Base-by-base conservation (phyloP, 1,139 yeast genomes). In the Suhomyces atakaporum region DNA sequence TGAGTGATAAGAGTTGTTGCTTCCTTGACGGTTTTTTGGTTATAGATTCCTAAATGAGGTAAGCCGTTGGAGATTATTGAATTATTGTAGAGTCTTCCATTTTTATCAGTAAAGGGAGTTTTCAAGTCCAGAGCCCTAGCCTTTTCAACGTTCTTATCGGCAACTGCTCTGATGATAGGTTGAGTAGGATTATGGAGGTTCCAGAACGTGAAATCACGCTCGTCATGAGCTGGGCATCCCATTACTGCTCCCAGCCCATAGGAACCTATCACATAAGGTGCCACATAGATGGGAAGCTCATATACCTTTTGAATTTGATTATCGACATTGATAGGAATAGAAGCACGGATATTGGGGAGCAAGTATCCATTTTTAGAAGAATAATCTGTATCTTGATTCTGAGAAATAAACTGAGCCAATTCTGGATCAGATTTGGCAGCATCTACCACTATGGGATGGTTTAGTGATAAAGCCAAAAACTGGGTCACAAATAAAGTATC, bases 141-240 rank as follows among this genome's bases (percentile, higher is more conserved):
- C 20, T 18, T 12, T 6, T 45, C 53, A 1, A 22, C 30, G 2
- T 31, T 22, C 7, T 33, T 34, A 3, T 36, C 35, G 1, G 75
- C 76, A 14, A 81, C 75, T 0, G 78, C 66, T 23, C 60, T 66
- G 1, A 71, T 47, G 0, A 77, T 60, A 0, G 68, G 63, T 1
- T 58, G 46, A 1, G 52, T 49, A 0, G 85, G 83, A 50, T 69
- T 71, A 53, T 85, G 87, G 31, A 64, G 53, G 5, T 58, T 54
- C 96, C 97, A 90, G 54, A 92, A 90, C 3, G 70, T 86, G 50
- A 57, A 77, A 55, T 92, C 98, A 43, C 97, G 73, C 29, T 69
- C 67, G 56, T 92, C 97, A 58, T 90, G 97, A 0, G 84, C 96
- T 2, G 98, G 98, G 51, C 95, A 87, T 1, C 98, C 98, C 97